Percentiles rank a stretch among this genome's conserved stretches.
phyloP scores from a whole-genome alignment of 2,329 filamentous ascomycete genomes.

The Phialocephala subalpina region DNA sequence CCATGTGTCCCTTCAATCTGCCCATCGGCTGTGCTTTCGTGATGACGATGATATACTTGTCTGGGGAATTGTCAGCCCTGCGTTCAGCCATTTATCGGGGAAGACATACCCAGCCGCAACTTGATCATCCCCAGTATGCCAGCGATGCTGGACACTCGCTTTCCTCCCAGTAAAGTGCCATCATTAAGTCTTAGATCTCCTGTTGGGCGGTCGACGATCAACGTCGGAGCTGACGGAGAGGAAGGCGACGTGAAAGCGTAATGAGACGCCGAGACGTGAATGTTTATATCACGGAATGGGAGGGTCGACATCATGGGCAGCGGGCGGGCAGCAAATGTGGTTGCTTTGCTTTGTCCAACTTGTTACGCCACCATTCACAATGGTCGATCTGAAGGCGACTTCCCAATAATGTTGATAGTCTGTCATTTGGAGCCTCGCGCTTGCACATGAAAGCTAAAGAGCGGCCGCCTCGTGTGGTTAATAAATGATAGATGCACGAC shows the following conservation, averaged over 20 bases:
- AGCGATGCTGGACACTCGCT: conserved; percentile 91
- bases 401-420: neutral
- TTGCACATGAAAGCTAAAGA: neutral
- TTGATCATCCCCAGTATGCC: conserved; percentile 95
- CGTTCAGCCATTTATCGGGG: neutral
- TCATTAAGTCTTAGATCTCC: conserved; percentile 89
- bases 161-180: conserved; percentile 76
- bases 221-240: conserved; percentile 84
- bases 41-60: conserved; percentile 97
- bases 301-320: conserved; percentile 44
- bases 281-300: conserved; percentile 96
- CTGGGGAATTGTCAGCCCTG: conserved; percentile 46
- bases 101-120: conserved; percentile 81
- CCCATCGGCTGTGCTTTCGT: conserved; percentile 93
- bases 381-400: neutral
- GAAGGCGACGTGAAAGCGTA: conserved; percentile 98
- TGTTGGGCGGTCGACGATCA: conserved; percentile 90
- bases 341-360: conserved; percentile 12
- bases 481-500: neutral
- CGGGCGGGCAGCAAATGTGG: neutral
- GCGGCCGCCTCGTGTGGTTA: neutral
- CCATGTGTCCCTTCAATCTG: conserved; percentile 91
- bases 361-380: neutral
- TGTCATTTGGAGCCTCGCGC: neutral
- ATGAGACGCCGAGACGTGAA: conserved; percentile 88